A percentile compares a stretch with the other conserved stretches of the same genome.
phyloP scores from a whole-genome alignment of 331 rosid genomes.

The Quercus tomentella region DNA sequence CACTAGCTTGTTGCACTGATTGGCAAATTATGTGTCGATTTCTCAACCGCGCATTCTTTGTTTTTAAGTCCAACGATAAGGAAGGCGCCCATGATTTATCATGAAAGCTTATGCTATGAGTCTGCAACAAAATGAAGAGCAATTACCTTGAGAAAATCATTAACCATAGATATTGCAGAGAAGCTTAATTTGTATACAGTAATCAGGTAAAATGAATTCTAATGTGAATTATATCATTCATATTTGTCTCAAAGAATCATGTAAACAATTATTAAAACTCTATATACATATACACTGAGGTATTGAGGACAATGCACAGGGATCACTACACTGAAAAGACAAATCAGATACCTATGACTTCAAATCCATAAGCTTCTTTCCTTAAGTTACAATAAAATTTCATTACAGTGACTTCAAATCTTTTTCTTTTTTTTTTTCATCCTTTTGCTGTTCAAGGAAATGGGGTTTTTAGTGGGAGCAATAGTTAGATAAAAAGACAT shows the following conservation, averaged over 20 bases:
- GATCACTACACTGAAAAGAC: neutral
- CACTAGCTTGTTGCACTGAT: slow-evolving; percentile 89
- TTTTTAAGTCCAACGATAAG: slow-evolving; percentile 45
- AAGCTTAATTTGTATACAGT: neutral
- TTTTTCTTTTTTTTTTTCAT: neutral
- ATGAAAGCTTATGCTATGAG: slow-evolving; percentile 36
- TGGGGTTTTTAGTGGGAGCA: neutral
- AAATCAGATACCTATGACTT: neutral
- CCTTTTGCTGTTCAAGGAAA: neutral
- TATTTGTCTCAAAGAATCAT: neutral
- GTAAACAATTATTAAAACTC: neutral
- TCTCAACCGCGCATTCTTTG: slow-evolving; percentile 35
- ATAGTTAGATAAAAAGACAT: neutral
- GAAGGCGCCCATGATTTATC: slow-evolving; percentile 58
- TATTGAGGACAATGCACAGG: neutral
- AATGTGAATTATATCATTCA: neutral
- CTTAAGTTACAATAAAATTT: neutral
- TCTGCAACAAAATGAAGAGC: slow-evolving; percentile 39
- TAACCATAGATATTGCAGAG: slow-evolving; percentile 3
- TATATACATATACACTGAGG: neutral
- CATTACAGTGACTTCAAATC: neutral
- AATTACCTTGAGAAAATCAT: slow-evolving; percentile 13
- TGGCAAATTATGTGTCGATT: slow-evolving; percentile 50
- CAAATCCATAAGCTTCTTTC: neutral
- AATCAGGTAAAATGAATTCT: slow-evolving; percentile 1